Evolutionary conservation across 148 eudicot genomes (phyloP), one percentile per base, ranked within the genome.

Genomic region (Rhododendron molle): DNA sequence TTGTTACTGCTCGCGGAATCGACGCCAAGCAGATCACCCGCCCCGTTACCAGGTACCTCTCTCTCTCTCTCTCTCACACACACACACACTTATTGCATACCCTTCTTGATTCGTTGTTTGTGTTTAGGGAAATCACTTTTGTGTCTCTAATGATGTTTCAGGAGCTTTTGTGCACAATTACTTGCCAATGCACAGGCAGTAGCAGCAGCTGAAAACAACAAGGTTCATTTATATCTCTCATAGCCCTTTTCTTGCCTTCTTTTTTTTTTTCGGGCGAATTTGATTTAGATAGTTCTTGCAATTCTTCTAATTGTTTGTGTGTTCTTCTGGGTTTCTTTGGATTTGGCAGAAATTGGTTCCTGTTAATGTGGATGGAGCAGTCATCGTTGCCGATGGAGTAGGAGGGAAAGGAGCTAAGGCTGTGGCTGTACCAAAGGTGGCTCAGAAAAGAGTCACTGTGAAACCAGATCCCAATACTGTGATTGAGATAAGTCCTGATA

Each of bases 401-500:
- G 86, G 86, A 71, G 81, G 81, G 7, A 76, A 72, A 34, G 88
- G 13, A 44, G 76, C 82, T 10, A 85, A 85, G 40, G 88, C 67
- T 86, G 88, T 86, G 7, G 88, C 44, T 5, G 85, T 76, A 69
- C 90, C 88, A 69, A 87, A 87, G 67, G 84, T 88, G 46, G 71
- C 81, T 23, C 87, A 81, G 74, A 94, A 88, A 92, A 93, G 86
- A 82, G 89, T 89, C 30, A 49, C 80, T 9, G 71, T 81, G 10
- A 90, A 92, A 47, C 89, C 94, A 3, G 91, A 92, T 82, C 93
- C 94, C 7, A 88, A 87, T 56, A 87, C 87, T 65, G 91, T 96
- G 50, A 94, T 92, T 87, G 96, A 88, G 87, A 94, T 91, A 10
- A 94, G 96, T 65, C 93, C 98, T 46, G 98, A 95, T 40, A 86